phyloP scores from a whole-genome alignment of 2,329 filamentous ascomycete genomes.

The Colletotrichum sp. region DNA sequence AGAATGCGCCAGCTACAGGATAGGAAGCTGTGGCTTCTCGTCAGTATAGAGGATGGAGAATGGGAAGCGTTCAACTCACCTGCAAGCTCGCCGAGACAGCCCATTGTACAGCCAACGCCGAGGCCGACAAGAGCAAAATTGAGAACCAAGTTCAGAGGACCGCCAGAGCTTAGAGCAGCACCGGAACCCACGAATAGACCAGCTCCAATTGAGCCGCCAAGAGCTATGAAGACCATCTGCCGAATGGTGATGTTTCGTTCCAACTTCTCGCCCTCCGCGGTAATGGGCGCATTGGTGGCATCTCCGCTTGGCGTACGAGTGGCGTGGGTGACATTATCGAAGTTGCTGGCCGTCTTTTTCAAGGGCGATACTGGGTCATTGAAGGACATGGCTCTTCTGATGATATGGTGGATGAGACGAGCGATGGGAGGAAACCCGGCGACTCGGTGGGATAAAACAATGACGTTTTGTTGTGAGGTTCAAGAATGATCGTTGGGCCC shows the following conservation, averaged over 20 bases:
- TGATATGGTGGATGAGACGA: background rate
- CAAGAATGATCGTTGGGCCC: background rate
- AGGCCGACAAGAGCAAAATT: conserved; percentile 35
- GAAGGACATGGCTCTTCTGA: background rate
- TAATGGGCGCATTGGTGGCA: background rate
- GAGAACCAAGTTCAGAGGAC: conserved; percentile 33
- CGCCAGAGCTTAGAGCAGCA: conserved; percentile 32
- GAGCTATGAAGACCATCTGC: conserved; percentile 39
- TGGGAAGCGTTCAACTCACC: conserved; percentile 4
- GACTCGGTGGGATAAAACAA: background rate
- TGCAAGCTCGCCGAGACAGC: conserved; percentile 32
- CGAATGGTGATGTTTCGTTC: conserved; percentile 33
- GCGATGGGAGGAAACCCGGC: background rate
- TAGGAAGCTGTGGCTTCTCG: conserved; percentile 28
- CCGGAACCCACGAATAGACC: conserved; percentile 38
- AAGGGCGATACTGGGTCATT: background rate
- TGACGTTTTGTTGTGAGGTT: background rate
- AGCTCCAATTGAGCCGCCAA: conserved; percentile 40
- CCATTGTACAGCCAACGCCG: conserved; percentile 35
- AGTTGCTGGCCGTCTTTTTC: background rate
- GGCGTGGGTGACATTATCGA: background rate
- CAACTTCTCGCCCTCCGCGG: conserved; percentile 18
- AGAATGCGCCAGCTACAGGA: conserved; percentile 41
- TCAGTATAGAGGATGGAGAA: background rate
- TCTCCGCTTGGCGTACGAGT: background rate